phyloP scores from a whole-genome alignment of 2,329 filamentous ascomycete genomes.

The Beauveria australis region DNA sequence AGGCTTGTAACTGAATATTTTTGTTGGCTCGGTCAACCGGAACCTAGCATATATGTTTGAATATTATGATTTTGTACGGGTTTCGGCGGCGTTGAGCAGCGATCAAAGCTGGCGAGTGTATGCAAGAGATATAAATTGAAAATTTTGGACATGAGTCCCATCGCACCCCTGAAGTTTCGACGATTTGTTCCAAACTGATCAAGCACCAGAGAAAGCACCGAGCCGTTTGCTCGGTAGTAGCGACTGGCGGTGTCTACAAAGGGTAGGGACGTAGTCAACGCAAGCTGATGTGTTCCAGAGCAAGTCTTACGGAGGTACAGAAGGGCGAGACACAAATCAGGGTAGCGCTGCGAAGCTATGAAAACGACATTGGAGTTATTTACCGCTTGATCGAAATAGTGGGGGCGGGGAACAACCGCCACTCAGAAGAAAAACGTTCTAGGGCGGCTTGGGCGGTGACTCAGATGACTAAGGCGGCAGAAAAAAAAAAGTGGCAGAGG shows the following conservation, averaged over 20 bases:
- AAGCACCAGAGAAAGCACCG: too few species aligned
- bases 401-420: not conserved
- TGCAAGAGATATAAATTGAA: too few species aligned
- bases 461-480: constrained; percentile 12
- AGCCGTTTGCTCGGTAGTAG: too few species aligned
- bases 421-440: not conserved
- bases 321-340: not conserved
- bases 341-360: not conserved
- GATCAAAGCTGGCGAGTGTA: too few species aligned
- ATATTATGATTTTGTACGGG: not conserved
- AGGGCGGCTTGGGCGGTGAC: constrained; percentile 10
- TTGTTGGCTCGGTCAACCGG: not conserved
- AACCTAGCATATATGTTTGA: not conserved
- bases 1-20: not conserved
- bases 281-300: too few species aligned
- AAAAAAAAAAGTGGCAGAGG: constrained; percentile 16
- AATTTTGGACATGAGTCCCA: too few species aligned
- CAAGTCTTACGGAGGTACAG: too few species aligned
- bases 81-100: too few species aligned
- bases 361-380: not conserved
- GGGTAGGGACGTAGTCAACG: too few species aligned
- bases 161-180: too few species aligned
- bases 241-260: too few species aligned
- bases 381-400: constrained; percentile 2
- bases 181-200: too few species aligned